phyloP scores from a whole-genome alignment of 1,139 yeast genomes.

The Kazachstania sp. region DNA sequence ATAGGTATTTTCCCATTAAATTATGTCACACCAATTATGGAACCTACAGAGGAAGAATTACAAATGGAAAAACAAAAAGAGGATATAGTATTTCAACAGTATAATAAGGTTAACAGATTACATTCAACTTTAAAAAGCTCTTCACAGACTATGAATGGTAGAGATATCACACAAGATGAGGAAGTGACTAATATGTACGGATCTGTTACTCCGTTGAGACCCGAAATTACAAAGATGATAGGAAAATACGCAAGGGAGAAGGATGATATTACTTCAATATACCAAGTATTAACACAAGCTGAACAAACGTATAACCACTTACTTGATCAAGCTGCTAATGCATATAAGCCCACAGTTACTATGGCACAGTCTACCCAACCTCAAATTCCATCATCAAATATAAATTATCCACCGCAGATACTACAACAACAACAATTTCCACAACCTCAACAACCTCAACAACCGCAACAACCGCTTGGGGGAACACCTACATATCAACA shows the following conservation, averaged over 20 bases:
- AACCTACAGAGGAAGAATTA: conserved; percentile 51
- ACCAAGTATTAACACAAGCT: conserved; percentile 61
- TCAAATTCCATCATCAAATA: background rate
- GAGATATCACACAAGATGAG: conserved; percentile 41
- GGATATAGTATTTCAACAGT: conserved; percentile 39
- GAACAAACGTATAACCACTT: conserved; percentile 60
- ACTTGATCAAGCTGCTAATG: conserved; percentile 40
- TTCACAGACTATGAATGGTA: conserved; percentile 27
- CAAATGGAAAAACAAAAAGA: conserved; percentile 38
- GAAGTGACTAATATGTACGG: conserved; percentile 53
- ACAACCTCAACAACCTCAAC: too few species aligned
- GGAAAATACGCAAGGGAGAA: conserved; percentile 68
- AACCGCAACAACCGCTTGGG: background rate
- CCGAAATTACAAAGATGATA: conserved; percentile 60
- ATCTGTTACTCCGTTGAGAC: conserved; percentile 61
- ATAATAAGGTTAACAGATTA: conserved; percentile 54
- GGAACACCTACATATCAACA: background rate
- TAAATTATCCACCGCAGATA: conserved; percentile 6
- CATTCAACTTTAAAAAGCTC: conserved; percentile 32
- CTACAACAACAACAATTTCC: conserved; percentile 8
- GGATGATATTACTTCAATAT: conserved; percentile 65
- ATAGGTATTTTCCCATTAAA: conserved; percentile 88
- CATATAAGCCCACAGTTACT: conserved; percentile 10
- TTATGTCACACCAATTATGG: conserved; percentile 74
- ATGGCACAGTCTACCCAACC: conserved; percentile 7